phyloP scores from a whole-genome alignment of 441 rosid species.

The Arabidopsis lyrata region DNA sequence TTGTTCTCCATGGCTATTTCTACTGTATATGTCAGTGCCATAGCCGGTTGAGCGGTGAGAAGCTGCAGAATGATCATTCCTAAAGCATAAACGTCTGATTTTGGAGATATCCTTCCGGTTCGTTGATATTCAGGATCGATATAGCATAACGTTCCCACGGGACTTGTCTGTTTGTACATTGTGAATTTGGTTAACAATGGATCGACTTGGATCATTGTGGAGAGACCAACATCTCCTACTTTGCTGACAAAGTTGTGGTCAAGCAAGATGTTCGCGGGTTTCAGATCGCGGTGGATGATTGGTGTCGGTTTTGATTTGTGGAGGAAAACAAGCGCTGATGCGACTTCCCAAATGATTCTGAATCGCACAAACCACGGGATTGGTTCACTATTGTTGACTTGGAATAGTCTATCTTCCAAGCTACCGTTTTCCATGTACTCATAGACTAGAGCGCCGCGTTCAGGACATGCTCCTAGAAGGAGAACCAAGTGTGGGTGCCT shows the following conservation, averaged over 20 bases:
- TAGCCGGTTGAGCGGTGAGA: slow-evolving; percentile 82
- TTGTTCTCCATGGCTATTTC: slow-evolving; percentile 69
- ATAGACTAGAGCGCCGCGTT: slow-evolving; percentile 74
- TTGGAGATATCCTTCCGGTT: slow-evolving; percentile 73
- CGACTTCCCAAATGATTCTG: slow-evolving; percentile 91
- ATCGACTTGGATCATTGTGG: slow-evolving; percentile 64
- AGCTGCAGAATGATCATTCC: slow-evolving; percentile 89
- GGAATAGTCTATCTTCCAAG: slow-evolving; percentile 71
- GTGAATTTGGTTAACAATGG: slow-evolving; percentile 45
- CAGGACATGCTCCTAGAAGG: slow-evolving; percentile 91
- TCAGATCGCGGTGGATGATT: slow-evolving; percentile 88
- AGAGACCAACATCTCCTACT: slow-evolving; percentile 90
- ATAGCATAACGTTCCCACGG: slow-evolving; percentile 86
- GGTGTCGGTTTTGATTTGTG: slow-evolving; percentile 81
- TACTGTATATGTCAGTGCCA: slow-evolving; percentile 67
- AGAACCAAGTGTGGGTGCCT: slow-evolving; percentile 91
- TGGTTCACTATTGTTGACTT: slow-evolving; percentile 56
- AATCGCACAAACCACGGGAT: slow-evolving; percentile 88
- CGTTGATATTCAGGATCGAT: slow-evolving; percentile 93
- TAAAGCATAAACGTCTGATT: slow-evolving; percentile 86
- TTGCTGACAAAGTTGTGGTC: slow-evolving; percentile 80
- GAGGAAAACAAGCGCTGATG: slow-evolving; percentile 82
- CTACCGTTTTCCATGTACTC: slow-evolving; percentile 95
- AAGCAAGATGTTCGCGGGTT: slow-evolving; percentile 87
- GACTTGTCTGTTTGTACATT: slow-evolving; percentile 63